Evolutionary conservation across 208 protist genomes (phyloP), one percentile per base, ranked within the genome.

Genomic region (Wallacemonas sp.): DNA sequence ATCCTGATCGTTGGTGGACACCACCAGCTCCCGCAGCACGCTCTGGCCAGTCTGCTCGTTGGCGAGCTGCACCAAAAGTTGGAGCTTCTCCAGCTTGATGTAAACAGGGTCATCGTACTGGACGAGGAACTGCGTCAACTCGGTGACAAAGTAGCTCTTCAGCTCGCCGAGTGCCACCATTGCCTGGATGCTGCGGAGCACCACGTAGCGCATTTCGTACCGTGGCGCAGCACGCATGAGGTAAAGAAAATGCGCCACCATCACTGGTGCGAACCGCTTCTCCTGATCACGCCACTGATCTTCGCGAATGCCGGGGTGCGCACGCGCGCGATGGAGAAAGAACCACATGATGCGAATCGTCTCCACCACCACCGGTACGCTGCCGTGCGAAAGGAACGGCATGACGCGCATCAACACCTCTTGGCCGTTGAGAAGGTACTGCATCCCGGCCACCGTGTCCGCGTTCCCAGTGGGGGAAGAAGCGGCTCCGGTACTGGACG

Each of bases 81-180:
- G 94, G 13, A 99, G 83, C 80, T 99, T 99, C 79, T 99, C 98
- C 68, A 99, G 89, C 75, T 99, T 99, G 34, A 99, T 94, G 68
- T 99, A 99, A 63, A 99, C 94, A 24, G 98, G 97, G 63, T 99
- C 98, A 67, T 99, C 99, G 84, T 99, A 99, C 76, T 99, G 98
- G 63, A 97, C 91, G 73, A 99, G 98, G 75, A 99, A 99, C 8
- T 98, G 71, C 53, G 83, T 83, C 26, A 98, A 48, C 37, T 86
- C 55, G 5, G 52, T 42, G 10, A 59, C 62, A 24, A 99, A 89
- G 59, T 69, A 86, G 92, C 81, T 54, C 38, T 52, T 32, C 83
- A 97, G 68, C 46, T 45, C 46, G 1, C 34, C 42, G 1, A 90
- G 96, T 68, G 97, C 95, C 3, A 99, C 69, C 44, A 99, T 94